Percentiles rank a stretch among this genome's conserved stretches.
Evolutionary conservation across 2,329 filamentous ascomycete genomes (phyloP).

Genomic region (Xylaria sp.): DNA sequence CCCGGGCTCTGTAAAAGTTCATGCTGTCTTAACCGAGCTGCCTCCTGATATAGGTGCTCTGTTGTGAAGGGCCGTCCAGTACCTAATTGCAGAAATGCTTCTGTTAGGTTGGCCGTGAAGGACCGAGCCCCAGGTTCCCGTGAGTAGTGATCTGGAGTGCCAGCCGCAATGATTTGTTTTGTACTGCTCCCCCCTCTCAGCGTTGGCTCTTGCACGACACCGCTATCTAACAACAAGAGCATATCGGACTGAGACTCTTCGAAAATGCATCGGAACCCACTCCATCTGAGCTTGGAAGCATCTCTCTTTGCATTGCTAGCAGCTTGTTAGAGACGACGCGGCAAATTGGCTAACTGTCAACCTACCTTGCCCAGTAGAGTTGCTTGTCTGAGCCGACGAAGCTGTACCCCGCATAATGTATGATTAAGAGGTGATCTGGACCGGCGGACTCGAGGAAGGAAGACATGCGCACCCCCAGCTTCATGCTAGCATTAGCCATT

Average conservation of each 20-base stretch:
- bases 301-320: conserved; percentile 66
- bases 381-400: conserved; percentile 68
- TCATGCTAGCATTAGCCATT: conserved; percentile 67
- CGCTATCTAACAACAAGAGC: conserved; percentile 70
- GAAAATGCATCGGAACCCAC: conserved; percentile 69
- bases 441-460: conserved; percentile 68
- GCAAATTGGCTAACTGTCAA: conserved; percentile 42
- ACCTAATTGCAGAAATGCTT: conserved; percentile 65
- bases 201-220: conserved; percentile 62
- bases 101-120: conserved; percentile 67
- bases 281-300: conserved; percentile 71
- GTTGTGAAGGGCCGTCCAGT: conserved; percentile 65
- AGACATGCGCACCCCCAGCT: conserved; percentile 69
- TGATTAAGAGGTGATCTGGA: conserved; percentile 69
- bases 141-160: conserved; percentile 60
- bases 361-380: conserved; percentile 74
- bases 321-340: conserved; percentile 52
- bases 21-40: conserved; percentile 57
- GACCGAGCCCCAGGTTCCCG: conserved; percentile 60
- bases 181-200: conserved; percentile 63
- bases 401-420: conserved; percentile 72
- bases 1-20: conserved; percentile 56
- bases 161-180: conserved; percentile 73
- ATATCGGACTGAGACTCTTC: conserved; percentile 72
- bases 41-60: conserved; percentile 67